Base-by-base conservation (phyloP, 768 basidiomycete species). In the Mycena galopus region DNA sequence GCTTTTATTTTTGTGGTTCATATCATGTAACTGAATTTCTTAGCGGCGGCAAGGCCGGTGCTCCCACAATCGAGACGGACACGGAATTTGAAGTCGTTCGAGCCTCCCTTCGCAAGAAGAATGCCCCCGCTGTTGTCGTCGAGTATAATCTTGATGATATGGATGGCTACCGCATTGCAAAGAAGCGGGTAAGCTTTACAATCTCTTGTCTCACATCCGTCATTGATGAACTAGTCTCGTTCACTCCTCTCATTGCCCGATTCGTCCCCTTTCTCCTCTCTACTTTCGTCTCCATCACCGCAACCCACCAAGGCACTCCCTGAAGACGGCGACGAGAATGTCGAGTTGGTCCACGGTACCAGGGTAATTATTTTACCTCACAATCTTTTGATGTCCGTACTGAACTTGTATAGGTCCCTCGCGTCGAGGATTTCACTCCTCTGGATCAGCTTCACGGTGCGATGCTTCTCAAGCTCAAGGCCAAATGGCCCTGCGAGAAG, bases 71-170 rank as follows among this genome's bases (percentile, higher is more conserved):
- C 25, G 61, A 63, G 4, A 63, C 27, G 0, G 44, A 63, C 19
- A 6, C 21, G 11, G 61, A 63, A 32, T 63, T 27, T 5, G 12
- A 35, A 30, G 44, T 51, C 3, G 61, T 29, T 14, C 25, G 6
- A 11, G 61, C 7, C 9, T 30, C 35, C 17, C 19, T 25, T 42
- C 71, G 69, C 56, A 75, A 78, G 14, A 73, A 75, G 21, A 30
- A 17, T 2, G 42, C 74, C 10, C 65, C 64, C 27, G 58, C 61
- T 9, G 63, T 75, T 14, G 17, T 51, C 7, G 77, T 76, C 9
- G 74, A 79, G 72, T 75, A 76, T 69, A 77, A 79, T 57, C 25
- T 75, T 3, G 77, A 78, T 44, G 37, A 50, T 16, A 78, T 79
- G 77, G 75, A 74, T n/a, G 75, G 78, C 21, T 77, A 32, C 65